Evolutionary conservation across 164 flowering plant genomes (phyloP).

Genomic region (Taxillus chinensis): DNA sequence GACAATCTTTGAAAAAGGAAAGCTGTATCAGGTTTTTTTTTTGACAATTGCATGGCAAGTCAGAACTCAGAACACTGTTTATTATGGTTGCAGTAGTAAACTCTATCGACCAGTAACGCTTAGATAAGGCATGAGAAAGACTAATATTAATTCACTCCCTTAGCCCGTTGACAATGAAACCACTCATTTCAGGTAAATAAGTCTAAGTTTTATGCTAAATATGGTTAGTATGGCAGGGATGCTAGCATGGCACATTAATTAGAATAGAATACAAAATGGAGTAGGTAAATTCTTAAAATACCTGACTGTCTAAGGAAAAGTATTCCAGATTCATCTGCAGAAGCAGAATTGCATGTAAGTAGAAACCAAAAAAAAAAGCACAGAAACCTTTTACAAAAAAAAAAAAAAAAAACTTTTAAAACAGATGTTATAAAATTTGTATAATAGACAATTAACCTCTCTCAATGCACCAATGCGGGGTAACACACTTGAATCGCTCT

Average conservation of each 20-base stretch:
- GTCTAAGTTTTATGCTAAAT: too few species aligned
- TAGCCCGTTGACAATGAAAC: too few species aligned
- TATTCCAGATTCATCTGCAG: slow-evolving; percentile 6
- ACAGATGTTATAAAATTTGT: background rate
- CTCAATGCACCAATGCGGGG: slow-evolving; percentile 6
- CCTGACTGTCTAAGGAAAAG: slow-evolving; percentile 3
- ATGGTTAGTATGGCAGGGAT: too few species aligned
- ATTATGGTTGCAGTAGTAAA: too few species aligned
- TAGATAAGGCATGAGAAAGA: too few species aligned
- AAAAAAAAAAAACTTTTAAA: background rate
- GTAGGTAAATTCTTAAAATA: background rate
- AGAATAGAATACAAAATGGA: background rate
- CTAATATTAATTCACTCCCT: too few species aligned
- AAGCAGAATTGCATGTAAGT: background rate
- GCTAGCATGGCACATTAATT: background rate
- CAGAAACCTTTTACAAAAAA: background rate
- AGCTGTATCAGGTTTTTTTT: too few species aligned
- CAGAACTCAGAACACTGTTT: too few species aligned
- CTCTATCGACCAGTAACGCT: too few species aligned
- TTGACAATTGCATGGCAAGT: too few species aligned
- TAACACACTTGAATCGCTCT: slow-evolving; percentile 7
- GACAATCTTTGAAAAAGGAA: too few species aligned
- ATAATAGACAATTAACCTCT: background rate
- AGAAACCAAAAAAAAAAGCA: background rate
- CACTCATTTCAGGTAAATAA: too few species aligned